Evolutionary conservation across 2,329 filamentous ascomycete genomes (phyloP), one percentile per base, ranked within the genome.

Genomic region (Laburnicola sp.): DNA sequence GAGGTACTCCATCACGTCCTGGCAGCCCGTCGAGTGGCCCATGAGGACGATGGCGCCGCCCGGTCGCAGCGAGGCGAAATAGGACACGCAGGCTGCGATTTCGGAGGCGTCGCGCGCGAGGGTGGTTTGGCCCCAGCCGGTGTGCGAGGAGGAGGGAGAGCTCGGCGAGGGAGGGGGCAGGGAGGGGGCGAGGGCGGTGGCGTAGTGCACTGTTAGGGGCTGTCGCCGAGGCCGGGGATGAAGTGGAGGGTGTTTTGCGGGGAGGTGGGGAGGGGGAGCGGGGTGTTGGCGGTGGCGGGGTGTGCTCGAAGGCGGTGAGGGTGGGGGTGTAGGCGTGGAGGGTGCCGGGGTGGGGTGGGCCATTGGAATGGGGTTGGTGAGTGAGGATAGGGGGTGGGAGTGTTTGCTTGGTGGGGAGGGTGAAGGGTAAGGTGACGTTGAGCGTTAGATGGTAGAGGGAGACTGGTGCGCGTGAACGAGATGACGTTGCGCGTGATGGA

Each of bases 191-290:
- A 86, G 73, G 4, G 71, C 61, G 38, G 75, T 65, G 2, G 82
- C 76, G 65, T 87, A 89, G 1, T 78, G 74, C 6, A 87, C 79
- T 0, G 84, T 85, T 56, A 87, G 82, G 51, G 82, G 1, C 86
- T 86, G 69, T 90, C 88, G 32, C 80, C 80, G 11, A 91, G 80
- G 31, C 88, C 88, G 54, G 86, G 86, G 56, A 90, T 80, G 73
- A 87, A 88, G 53, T 91, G 71, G 47, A 91, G 71, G 2, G 84
- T 85, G 70, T 89, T 84, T 23, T 45, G 50, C 21, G 35, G 45
- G 10, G 22, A 6, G 38, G 39, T 34, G 52, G 70, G 16, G 37
- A 64, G 48, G 55, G 52, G 50, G 69, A 39, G 25, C 41, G n/a
- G 5, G 49, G 30, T 68, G 74, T 50, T 71, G 23, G 59, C 41